Evolutionary conservation across 768 basidiomycete genomes (phyloP).

Genomic region (Leccinum rimulosum): DNA sequence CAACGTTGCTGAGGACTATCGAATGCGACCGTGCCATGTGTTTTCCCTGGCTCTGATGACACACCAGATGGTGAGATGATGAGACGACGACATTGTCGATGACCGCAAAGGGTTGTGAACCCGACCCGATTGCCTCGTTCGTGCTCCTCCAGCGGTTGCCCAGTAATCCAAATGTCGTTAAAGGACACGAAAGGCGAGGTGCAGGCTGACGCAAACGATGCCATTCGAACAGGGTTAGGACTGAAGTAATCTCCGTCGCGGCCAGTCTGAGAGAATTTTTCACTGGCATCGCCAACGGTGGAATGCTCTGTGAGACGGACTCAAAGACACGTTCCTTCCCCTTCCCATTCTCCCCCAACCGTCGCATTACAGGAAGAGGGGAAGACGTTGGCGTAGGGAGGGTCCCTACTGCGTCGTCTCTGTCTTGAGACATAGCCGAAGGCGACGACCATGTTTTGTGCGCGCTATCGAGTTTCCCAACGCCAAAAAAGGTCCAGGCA

Average conservation of each 20-base stretch:
- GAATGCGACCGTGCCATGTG: background rate
- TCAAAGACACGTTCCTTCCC: slow-evolving; percentile 8
- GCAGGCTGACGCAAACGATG: slow-evolving; percentile 3
- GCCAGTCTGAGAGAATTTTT: background rate
- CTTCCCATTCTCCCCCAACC: background rate
- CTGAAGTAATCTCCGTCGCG: slow-evolving; percentile 5
- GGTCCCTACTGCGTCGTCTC: background rate
- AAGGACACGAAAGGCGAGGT: slow-evolving; percentile 18
- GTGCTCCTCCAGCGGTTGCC: background rate
- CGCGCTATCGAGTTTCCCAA: slow-evolving; percentile 25
- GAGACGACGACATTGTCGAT: slow-evolving; percentile 16
- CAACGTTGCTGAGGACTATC: background rate
- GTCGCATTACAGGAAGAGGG: slow-evolving; percentile 6
- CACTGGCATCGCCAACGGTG: background rate
- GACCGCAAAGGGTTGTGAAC: slow-evolving; percentile 14
- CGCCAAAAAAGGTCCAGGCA: slow-evolving; percentile 55
- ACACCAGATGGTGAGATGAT: background rate
- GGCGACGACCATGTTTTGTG: slow-evolving; percentile 19
- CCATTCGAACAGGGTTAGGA: background rate
- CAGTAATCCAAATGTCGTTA: background rate
- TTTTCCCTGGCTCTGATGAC: slow-evolving; percentile 1
- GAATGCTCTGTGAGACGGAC: background rate
- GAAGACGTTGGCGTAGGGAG: slow-evolving; percentile 29
- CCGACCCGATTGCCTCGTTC: background rate
- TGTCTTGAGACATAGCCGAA: slow-evolving; percentile 8